phyloP scores from a whole-genome alignment of 768 basidiomycete species.

The Kwoniella newhampshirensis region DNA sequence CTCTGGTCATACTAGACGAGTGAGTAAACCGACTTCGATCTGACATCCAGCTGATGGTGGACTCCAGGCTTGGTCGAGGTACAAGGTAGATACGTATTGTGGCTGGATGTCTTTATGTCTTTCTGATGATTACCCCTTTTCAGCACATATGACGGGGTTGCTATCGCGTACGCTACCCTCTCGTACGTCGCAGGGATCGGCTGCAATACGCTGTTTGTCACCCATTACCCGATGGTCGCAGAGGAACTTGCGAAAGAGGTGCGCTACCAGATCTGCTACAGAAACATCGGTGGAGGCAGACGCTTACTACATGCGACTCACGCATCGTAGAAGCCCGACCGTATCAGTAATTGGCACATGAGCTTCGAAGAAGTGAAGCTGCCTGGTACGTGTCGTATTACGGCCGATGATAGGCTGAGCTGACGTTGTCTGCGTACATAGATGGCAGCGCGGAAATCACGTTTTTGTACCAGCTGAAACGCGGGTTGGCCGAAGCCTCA shows the following conservation, averaged over 20 bases:
- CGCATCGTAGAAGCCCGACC: constrained; percentile 32
- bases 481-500: constrained; percentile 72
- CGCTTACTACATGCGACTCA: neutral
- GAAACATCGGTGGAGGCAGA: too few relatives aligned
- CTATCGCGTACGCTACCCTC: constrained; percentile 51
- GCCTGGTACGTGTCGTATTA: constrained; percentile 52
- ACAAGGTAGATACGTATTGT: constrained; percentile 24
- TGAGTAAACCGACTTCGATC: constrained; percentile 20
- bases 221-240: constrained; percentile 86
- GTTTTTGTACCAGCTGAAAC: constrained; percentile 75
- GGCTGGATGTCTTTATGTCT: neutral
- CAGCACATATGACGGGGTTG: constrained; percentile 83
- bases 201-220: constrained; percentile 71
- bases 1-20: constrained; percentile 82
- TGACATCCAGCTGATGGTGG: neutral
- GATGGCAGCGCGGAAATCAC: constrained; percentile 77
- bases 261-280: too few relatives aligned
- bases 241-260: constrained; percentile 46
- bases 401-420: neutral
- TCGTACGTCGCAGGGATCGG: constrained; percentile 41
- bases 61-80: constrained; percentile 45
- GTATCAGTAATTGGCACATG: constrained; percentile 76
- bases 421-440: neutral
- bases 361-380: constrained; percentile 69
- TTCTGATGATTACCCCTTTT: constrained; percentile 3